Evolutionary conservation across 495 filamentous ascomycete genomes (phyloP).

Genomic region (Sphaerosporella brunnea): DNA sequence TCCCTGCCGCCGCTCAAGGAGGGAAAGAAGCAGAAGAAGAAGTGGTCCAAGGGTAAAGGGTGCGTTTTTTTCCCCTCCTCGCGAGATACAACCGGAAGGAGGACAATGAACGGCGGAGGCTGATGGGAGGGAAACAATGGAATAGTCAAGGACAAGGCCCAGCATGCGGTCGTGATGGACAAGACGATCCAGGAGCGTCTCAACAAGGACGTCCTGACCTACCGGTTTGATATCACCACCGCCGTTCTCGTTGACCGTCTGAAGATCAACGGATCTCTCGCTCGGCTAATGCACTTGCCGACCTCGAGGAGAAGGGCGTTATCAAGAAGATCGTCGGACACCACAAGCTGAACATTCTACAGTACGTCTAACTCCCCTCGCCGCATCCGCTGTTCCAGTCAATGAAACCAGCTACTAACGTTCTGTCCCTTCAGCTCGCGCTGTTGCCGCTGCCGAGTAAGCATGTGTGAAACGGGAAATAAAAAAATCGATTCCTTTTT

Average conservation of each 20-base stretch:
- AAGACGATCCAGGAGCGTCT: constrained; percentile 27
- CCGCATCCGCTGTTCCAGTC: neutral
- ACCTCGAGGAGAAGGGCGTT: constrained; percentile 92
- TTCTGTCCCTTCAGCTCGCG: constrained; percentile 5
- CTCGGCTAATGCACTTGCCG: constrained; percentile 70
- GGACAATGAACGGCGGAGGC: too few relatives aligned
- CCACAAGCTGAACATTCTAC: constrained; percentile 96
- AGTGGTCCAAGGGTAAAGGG: constrained; percentile 99
- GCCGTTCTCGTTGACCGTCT: constrained; percentile 95
- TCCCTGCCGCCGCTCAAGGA: constrained; percentile 59
- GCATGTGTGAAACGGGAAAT: neutral
- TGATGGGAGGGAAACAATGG: too few relatives aligned
- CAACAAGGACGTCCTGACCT: constrained; percentile 63
- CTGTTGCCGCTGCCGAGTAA: constrained; percentile 16
- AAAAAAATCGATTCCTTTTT: too few relatives aligned
- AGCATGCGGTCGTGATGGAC: constrained; percentile 65
- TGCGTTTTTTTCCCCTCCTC: too few relatives aligned
- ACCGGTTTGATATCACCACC: constrained; percentile 98
- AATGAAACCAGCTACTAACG: neutral
- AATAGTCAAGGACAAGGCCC: constrained; percentile 99
- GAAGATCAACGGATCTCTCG: constrained; percentile 99
- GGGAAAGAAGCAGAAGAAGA: constrained; percentile 99
- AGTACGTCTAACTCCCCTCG: constrained; percentile 42
- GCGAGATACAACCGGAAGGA: too few relatives aligned
- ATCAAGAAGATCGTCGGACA: constrained; percentile 98